Base-by-base conservation (phyloP, 2,329 filamentous ascomycete genomes). In the Aureobasidium sp. region DNA sequence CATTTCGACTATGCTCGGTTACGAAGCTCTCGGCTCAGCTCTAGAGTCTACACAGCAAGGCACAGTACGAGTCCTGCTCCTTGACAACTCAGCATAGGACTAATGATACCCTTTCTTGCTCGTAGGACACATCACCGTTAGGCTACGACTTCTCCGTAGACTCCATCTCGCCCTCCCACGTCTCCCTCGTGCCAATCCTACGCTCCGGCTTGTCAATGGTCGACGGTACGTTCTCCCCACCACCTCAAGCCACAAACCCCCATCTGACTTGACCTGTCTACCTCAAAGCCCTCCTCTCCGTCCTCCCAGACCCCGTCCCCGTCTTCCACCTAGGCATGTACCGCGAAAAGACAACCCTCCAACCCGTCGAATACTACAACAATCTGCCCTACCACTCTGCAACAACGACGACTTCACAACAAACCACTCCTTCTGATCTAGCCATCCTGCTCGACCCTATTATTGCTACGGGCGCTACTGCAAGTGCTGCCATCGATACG, bases 311-410 rank as follows among this genome's bases (percentile, higher is more conserved):
- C 40, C 83, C 90, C 15, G 89, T 93, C 35, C 87, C 91, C 7
- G 84, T 97, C 66, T 91, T 97, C 78, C 93, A 97, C 74, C 87
- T 97, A 8, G 93, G 94, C 67, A 87, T 97, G 71, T 97, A 93
- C 81, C 90, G 92, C 71, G 92, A 97, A 73, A 90, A 89, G 64
- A 85, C 85, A 62, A 93, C 90, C 48, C 86, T 97, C 62, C 85
- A 91, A 70, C 91, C 92, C 3, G 92, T 97, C 63, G 92, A 96
- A 77, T 96, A 97, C 82, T 97, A 97, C 83, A 97, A 97, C 81
- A 96, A 96, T 76, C 86, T 97, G 22, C 91, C 91, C 39, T 87
- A 90, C 76, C 88, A 90, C 76, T 70, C 68, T 42, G 62, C 66
- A 3, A 72, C 79, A 42, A 79, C 75, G 37, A 71, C 75, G 37